Conservation (phyloP, 345 rosid species). For the Cardamine occulta region DNA sequence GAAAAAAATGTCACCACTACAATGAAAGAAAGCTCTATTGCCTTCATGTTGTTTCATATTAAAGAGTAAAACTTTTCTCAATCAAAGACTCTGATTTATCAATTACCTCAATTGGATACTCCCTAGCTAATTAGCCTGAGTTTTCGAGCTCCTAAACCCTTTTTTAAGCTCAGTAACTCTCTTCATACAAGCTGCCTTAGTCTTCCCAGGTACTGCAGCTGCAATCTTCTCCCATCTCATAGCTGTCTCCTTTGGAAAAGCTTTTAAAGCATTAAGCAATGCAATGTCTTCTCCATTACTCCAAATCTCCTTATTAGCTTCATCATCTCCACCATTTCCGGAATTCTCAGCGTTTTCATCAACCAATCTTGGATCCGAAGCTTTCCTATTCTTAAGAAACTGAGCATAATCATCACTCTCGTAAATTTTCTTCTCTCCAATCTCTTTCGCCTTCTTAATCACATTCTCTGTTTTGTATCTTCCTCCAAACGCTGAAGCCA, state of each 20-base stretch:
- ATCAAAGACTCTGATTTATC: background rate
- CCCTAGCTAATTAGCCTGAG: slow-evolving; percentile 52
- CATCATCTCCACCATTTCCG: slow-evolving; percentile 37
- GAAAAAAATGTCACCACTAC: slow-evolving; percentile 2
- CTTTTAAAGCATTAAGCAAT: slow-evolving; percentile 82
- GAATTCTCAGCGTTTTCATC: slow-evolving; percentile 33
- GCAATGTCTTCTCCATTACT: slow-evolving; percentile 80
- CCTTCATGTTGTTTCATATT: background rate
- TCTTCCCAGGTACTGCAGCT: slow-evolving; percentile 84
- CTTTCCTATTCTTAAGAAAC: slow-evolving; percentile 87
- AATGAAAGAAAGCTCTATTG: background rate
- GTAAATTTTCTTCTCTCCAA: slow-evolving; percentile 68
- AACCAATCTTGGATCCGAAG: slow-evolving; percentile 56
- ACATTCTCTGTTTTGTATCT: slow-evolving; percentile 69
- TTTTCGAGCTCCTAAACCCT: slow-evolving; percentile 76
- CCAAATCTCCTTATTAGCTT: slow-evolving; percentile 50
- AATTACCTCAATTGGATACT: slow-evolving; percentile 31
- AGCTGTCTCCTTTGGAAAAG: slow-evolving; percentile 73
- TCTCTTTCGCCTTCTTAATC: slow-evolving; percentile 77
- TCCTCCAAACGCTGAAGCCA: slow-evolving; percentile 75
- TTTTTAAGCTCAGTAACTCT: slow-evolving; percentile 80
- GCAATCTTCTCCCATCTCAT: slow-evolving; percentile 97
- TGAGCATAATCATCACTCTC: slow-evolving; percentile 70
- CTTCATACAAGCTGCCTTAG: slow-evolving; percentile 83
- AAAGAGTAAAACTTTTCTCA: slow-evolving; percentile 18